Base-by-base conservation (phyloP, 2,329 filamentous ascomycete species). In the Epichloe uncinata region DNA sequence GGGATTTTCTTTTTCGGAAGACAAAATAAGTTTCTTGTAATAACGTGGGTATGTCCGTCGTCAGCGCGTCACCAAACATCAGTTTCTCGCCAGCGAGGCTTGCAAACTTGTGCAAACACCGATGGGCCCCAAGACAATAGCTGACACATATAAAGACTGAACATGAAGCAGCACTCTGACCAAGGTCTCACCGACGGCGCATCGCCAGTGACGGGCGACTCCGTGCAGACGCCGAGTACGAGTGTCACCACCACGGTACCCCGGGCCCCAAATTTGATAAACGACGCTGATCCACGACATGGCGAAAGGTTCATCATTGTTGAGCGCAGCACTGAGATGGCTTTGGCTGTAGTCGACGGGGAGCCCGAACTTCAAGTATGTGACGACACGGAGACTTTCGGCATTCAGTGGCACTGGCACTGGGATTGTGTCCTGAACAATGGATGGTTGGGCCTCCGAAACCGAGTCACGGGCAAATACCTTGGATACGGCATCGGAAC, bases 21-120 rank as follows among this genome's bases (percentile, higher is more conserved):
- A 30, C 26, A 9, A 30, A 0, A 9, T 0, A 30, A 9, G 7
- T 1, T 9, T 22, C 22, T 9, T 9, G 0, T 30, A 0, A 9
- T 9, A 4, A 30, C 26, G 26, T 30, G 26, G 9, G 26, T 30
- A 30, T 30, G 3, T 9, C 26, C 26, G 2, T 30, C 1, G 8
- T 9, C 26, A 30, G 26, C 26, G 26, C 26, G 26, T 8, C 26
- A 30, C 26, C 26, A 30, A 30, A 4, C 26, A 30, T 8, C 26
- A 30, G 1, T 4, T 30, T 9, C 26, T 30, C 1, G 26, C 8
- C 3, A 9, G 26, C 8, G 26, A 30, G 8, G 26, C 8, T 9
- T 30, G 26, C 8, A 30, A 30, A 9, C 26, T 4, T 30, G 3
- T 9, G 1, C 26, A 30, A 9, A 9, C 8, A 9, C 26, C 2